A percentile compares a stretch with the other conserved stretches of the same genome.
These are phyloP conservation scores for Scedosporium boydii DNA, from an alignment of 2,329 filamentous ascomycete genomes.

Conservation along the genomic window DNA sequence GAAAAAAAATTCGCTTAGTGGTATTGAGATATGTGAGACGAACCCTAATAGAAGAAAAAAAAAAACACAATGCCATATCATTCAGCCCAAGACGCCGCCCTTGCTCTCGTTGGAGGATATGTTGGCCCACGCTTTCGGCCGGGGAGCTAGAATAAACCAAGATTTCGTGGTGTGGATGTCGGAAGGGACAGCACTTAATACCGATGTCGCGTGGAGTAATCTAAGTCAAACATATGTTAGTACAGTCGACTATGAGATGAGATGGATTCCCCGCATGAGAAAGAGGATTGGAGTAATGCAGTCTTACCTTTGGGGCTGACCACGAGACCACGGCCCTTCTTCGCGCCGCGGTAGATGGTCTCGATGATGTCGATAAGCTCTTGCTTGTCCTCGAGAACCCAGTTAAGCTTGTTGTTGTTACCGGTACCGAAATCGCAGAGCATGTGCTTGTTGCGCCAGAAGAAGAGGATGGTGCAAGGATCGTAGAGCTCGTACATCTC, in stretches of 20 bases:
- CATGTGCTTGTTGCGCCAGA: conserved; percentile 8
- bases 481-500: conserved; percentile 93
- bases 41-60: conserved; percentile 14
- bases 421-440: conserved; percentile 78
- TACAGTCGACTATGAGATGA: background rate
- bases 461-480: conserved; percentile 72
- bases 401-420: conserved; percentile 98
- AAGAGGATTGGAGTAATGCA: background rate
- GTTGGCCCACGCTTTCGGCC: background rate
- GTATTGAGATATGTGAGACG: conserved; percentile 15
- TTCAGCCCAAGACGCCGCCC: background rate
- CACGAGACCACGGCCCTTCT: conserved; percentile 93
- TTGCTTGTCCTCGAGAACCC: conserved; percentile 91
- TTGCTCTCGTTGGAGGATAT: background rate
- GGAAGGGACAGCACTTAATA: conserved; percentile 16
- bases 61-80: background rate
- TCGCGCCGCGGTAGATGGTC: conserved; percentile 95
- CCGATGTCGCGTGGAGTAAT: conserved; percentile 27
- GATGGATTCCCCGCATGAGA: background rate
- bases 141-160: background rate
- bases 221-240: conserved; percentile 3
- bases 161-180: no score
- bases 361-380: conserved; percentile 98
- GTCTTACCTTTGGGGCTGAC: conserved; percentile 73
- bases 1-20: background rate